phyloP scores from a whole-genome alignment of 2,329 filamentous ascomycete genomes.

The Stachybotrys echinatus region DNA sequence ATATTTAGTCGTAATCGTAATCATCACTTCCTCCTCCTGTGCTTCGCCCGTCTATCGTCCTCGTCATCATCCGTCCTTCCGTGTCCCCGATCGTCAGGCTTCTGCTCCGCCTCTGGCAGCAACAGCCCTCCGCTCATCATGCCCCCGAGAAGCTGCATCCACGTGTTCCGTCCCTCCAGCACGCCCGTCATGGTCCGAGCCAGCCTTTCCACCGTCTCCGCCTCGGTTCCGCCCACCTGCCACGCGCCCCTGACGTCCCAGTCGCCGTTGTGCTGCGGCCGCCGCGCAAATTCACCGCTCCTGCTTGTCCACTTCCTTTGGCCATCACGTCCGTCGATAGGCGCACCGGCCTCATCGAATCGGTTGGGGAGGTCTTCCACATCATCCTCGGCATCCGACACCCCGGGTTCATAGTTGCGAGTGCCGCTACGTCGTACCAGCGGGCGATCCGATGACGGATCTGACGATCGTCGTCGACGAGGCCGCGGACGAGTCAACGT shows the following conservation, averaged over 20 bases:
- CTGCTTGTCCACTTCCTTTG: conserved; percentile 26
- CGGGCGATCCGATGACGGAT: conserved; percentile 26
- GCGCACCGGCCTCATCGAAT: conserved; percentile 39
- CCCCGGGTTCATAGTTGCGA: conserved; percentile 8
- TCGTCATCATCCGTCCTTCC: conserved; percentile 12
- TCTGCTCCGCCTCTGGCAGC: conserved; percentile 2
- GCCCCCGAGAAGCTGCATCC: conserved; percentile 23
- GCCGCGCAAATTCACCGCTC: conserved; percentile 37
- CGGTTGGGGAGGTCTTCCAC: conserved; percentile 41
- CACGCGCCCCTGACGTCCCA: conserved; percentile 35
- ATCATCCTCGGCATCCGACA: conserved; percentile 25
- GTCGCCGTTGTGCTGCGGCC: conserved; percentile 22
- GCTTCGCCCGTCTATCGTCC: conserved; percentile 8
- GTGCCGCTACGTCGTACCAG: conserved; percentile 15
- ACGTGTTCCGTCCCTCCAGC: conserved; percentile 23
- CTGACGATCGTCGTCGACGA: conserved; percentile 23
- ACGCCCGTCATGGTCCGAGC: conserved; percentile 19
- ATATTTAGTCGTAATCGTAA: conserved; percentile 9
- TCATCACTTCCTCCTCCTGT: conserved; percentile 14
- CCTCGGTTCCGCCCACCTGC: conserved; percentile 39
- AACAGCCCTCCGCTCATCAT: conserved; percentile 19
- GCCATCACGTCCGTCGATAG: conserved; percentile 22
- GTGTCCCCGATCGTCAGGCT: conserved; percentile 7
- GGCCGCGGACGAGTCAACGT: conserved; percentile 8
- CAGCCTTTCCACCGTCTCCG: conserved; percentile 30